Evolutionary conservation across 2,329 filamentous ascomycete genomes (phyloP).

Genomic region (Claviceps digitariae): DNA sequence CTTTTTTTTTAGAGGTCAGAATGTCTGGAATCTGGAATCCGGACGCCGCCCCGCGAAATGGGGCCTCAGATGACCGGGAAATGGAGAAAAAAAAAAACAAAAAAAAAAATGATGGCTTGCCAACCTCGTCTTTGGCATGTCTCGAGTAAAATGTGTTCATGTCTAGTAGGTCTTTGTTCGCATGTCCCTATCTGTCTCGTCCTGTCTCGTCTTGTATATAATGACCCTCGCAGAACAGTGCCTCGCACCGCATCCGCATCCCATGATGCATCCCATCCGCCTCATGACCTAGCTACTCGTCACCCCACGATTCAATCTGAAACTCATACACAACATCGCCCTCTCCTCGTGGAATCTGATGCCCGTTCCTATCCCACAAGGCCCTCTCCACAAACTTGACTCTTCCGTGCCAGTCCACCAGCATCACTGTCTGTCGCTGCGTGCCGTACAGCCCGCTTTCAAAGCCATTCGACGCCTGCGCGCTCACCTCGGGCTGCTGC

Average conservation of each 20-base stretch:
- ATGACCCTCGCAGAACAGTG: too few relatives aligned
- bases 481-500: conserved; percentile 24
- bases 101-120: too few relatives aligned
- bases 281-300: conserved; percentile 11
- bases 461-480: conserved; percentile 23
- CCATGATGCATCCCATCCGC: too few relatives aligned
- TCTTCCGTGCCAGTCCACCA: conserved; percentile 50
- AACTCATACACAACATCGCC: conserved; percentile 45
- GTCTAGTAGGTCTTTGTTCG: too few relatives aligned
- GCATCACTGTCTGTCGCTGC: conserved; percentile 48
- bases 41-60: not conserved
- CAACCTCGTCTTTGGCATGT: too few relatives aligned
- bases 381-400: conserved; percentile 46
- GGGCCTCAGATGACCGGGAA: too few relatives aligned
- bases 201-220: not conserved
- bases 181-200: not conserved
- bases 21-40: too few relatives aligned
- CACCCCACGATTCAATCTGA: conserved; percentile 37
- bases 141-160: too few relatives aligned
- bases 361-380: conserved; percentile 45
- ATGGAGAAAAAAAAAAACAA: too few relatives aligned
- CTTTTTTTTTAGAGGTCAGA: not conserved
- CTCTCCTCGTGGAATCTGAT: conserved; percentile 36
- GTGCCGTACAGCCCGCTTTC: conserved; percentile 51
- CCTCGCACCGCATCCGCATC: too few relatives aligned